phyloP scores from a whole-genome alignment of 2,329 filamentous ascomycete species.

The Dothideomycetes sp. region DNA sequence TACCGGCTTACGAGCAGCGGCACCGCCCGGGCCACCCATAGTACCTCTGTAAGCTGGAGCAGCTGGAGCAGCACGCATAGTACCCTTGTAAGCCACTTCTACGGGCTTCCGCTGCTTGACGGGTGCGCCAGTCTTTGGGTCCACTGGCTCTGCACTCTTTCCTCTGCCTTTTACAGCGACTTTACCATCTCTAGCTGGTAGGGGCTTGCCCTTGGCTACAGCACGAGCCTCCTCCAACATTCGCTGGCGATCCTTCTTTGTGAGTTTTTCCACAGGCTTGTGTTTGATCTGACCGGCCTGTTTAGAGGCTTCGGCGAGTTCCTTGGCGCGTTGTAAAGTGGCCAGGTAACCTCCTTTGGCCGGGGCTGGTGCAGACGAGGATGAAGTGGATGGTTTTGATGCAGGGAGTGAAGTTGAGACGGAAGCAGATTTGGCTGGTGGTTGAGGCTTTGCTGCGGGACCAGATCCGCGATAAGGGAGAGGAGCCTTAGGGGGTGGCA shows the following conservation, averaged over 20 bases:
- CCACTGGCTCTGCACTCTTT: constrained; percentile 24
- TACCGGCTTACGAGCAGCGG: constrained; percentile 24
- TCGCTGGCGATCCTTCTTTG: constrained; percentile 45
- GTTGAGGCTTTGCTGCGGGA: constrained; percentile 14
- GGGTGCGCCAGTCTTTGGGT: constrained; percentile 20
- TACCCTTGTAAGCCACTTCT: constrained; percentile 36
- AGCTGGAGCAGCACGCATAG: constrained; percentile 24
- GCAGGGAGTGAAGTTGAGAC: constrained; percentile 12
- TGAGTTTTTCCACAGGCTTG: constrained; percentile 59
- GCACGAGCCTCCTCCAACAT: constrained; percentile 33
- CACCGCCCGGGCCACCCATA: constrained; percentile 33
- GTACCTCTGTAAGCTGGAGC: constrained; percentile 34
- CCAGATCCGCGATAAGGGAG: constrained; percentile 14
- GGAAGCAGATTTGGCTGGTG: constrained; percentile 16
- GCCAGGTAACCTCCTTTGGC: constrained; percentile 68
- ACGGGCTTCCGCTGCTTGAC: constrained; percentile 29
- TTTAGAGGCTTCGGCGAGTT: constrained; percentile 50
- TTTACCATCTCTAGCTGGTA: constrained; percentile 18
- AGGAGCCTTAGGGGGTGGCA: constrained; percentile 12
- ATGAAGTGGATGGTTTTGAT: constrained; percentile 11
- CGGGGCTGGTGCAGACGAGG: constrained; percentile 29
- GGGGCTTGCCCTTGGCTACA: constrained; percentile 33
- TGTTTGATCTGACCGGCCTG: constrained; percentile 62
- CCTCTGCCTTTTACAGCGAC: constrained; percentile 20
- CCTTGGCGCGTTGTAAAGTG: constrained; percentile 62